Evolutionary conservation across 371 early-diverging fungal genomes (phyloP), one percentile per base, ranked within the genome.

Genomic region (Mucor circinelloides): DNA sequence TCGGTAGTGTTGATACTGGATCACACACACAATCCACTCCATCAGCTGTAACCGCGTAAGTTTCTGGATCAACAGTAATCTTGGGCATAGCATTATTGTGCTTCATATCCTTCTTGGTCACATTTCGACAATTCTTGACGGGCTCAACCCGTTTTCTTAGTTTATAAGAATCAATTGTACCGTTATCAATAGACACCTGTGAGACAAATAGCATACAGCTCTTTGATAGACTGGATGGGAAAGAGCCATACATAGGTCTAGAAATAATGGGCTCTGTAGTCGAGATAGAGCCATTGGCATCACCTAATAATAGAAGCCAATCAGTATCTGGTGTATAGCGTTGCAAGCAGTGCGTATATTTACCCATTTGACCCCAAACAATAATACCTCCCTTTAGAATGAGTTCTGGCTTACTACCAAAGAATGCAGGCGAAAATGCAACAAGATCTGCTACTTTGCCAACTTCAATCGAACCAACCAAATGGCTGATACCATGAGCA

Each of bases 391-490:
- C 91, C 76, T 97, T 97, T 57, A 96, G 71, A 19, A 97, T 86
- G 2, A 95, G 70, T 6, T 89, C 83, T 1, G 97, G 96, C 58
- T 96, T 96, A 30, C 91, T 78, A 5, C 97, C 97, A 86, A 97
- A 97, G 75, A 87, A 89, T 40, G 81, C 87, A 9, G 97, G 96
- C 3, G 85, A 74, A 78, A 91, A 97, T 69, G 93, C 84, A 15
- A 95, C 95, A 50, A 97, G 75, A 72, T 97, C 97, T 0, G 97
- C 97, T 34, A 96, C 68, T 74, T 95, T 96, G 60, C 95, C 96
- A 7, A 93, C 91, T 75, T 96, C 95, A 52, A 97, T 88, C 4
- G 95, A 95, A 6, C 97, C 97, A 12, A 96, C 85, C 17, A 95
- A 30, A 72, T 96, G 96, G 25, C 89, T 78, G 28, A 95, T 71